These are phyloP conservation scores for Chloranthus sessilifolius DNA, from an alignment of 164 flowering plant genomes.

Conservation along the genomic window DNA sequence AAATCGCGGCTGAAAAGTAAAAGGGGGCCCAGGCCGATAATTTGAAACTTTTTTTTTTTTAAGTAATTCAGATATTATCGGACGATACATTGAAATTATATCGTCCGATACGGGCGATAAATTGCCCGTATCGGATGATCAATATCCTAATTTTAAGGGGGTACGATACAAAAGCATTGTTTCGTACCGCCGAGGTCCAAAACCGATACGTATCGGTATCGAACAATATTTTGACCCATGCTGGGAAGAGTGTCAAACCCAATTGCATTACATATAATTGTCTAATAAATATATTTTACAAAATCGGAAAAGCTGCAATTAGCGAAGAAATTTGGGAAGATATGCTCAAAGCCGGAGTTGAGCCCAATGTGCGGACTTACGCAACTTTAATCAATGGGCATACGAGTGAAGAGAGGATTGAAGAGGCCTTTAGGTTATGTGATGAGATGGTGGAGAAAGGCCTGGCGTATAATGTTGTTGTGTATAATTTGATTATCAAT, in stretches of 20 bases:
- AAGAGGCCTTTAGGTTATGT: conserved; percentile 32
- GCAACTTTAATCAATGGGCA: conserved; percentile 41
- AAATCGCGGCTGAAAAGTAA: no score
- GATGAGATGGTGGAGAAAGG: conserved; percentile 37
- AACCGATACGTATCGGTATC: no score
- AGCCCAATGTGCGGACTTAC: conserved; percentile 38
- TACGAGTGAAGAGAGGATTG: conserved; percentile 28
- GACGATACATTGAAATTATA: no score
- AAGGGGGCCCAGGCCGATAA: no score
- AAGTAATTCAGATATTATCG: no score
- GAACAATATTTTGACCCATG: no score
- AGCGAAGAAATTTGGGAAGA: conserved; percentile 25
- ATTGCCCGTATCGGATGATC: no score
- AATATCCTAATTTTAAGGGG: no score
- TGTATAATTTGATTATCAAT: conserved; percentile 36
- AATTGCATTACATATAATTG: conserved; percentile 33
- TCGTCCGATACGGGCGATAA: no score
- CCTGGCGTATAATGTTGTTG: conserved; percentile 26
- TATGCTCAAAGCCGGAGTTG: conserved; percentile 26
- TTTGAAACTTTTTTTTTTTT: no score
- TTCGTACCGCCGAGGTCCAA: no score
- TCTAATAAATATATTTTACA: conserved; percentile 43
- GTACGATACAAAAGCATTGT: no score
- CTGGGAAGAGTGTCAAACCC: conserved; percentile 21
- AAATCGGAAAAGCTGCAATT: conserved; percentile 19